These are phyloP conservation scores for Lolium multiflorum DNA, from an alignment of 176 grass and related monocot species.

Conservation along the genomic window DNA sequence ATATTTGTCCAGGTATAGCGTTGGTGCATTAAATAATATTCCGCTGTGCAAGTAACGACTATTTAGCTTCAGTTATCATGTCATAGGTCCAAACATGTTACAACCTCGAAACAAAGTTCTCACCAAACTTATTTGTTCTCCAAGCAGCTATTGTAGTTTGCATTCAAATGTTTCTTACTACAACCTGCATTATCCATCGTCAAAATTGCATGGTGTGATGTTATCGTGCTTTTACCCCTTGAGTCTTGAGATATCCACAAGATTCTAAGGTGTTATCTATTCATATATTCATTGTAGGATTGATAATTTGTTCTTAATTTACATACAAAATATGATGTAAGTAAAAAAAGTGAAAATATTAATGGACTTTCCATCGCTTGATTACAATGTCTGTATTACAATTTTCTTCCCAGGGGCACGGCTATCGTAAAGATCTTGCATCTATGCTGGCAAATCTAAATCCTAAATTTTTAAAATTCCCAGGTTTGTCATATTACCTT, in stretches of 20 bases:
- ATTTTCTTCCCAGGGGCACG: slow-evolving; percentile 67
- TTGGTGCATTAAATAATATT: not conserved
- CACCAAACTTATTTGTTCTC: not conserved
- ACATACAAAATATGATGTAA: not conserved
- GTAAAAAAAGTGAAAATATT: slow-evolving; percentile 22
- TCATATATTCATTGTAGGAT: not conserved
- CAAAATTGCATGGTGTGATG: slow-evolving; percentile 22
- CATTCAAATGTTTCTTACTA: slow-evolving; percentile 19
- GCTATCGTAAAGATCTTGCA: slow-evolving; percentile 78
- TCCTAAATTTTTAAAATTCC: slow-evolving; percentile 88
- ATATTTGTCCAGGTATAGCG: not conserved
- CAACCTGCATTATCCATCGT: slow-evolving; percentile 1
- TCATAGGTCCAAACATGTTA: slow-evolving; percentile 2
- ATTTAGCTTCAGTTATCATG: not conserved
- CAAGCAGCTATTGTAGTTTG: slow-evolving; percentile 26
- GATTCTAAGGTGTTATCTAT: not conserved
- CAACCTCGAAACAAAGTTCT: slow-evolving; percentile 21
- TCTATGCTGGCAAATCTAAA: slow-evolving; percentile 86
- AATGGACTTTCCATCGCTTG: slow-evolving; percentile 11
- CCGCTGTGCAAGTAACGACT: not conserved
- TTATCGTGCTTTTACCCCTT: slow-evolving; percentile 18
- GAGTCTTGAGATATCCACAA: not conserved
- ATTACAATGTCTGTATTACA: slow-evolving; percentile 13
- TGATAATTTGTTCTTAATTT: not conserved
- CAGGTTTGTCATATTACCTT: slow-evolving; percentile 62